A percentile compares a stretch with the other conserved stretches of the same genome.
Conservation (phyloP, 2,329 filamentous ascomycete species). For the Dactylellina haptotyla region DNA sequence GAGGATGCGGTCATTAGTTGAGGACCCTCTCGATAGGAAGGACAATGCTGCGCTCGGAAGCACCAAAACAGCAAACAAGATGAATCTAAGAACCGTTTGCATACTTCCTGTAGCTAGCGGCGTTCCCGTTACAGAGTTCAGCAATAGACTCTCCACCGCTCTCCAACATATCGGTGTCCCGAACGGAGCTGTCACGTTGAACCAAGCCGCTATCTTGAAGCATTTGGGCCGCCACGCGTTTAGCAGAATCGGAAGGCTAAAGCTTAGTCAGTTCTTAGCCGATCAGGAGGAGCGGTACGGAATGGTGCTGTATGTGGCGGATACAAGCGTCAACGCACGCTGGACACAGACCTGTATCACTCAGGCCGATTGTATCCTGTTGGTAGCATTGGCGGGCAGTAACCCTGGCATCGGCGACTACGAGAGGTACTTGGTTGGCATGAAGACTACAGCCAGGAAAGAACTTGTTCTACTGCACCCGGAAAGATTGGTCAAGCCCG, state of each 20-base stretch:
- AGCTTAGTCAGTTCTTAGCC: conserved; percentile 92
- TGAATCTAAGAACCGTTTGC: conserved; percentile 92
- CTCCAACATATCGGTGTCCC: conserved; percentile 87
- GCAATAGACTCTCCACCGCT: conserved; percentile 85
- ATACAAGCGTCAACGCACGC: conserved; percentile 94
- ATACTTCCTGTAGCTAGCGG: conserved; percentile 90
- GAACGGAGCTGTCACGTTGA: conserved; percentile 89
- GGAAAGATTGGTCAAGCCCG: conserved; percentile 85
- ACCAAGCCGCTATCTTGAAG: conserved; percentile 91
- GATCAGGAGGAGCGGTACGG: conserved; percentile 98
- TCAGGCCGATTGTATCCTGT: conserved; percentile 93
- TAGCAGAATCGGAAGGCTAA: conserved; percentile 95
- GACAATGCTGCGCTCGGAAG: conserved; percentile 61
- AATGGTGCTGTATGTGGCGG: conserved; percentile 92
- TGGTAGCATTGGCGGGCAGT: conserved; percentile 89
- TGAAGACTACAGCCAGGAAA: conserved; percentile 96
- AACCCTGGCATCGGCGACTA: conserved; percentile 94
- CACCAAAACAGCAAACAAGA: conserved; percentile 80
- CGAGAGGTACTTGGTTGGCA: conserved; percentile 92
- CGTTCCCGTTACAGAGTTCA: conserved; percentile 94
- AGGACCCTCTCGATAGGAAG: conserved; percentile 71
- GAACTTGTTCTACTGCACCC: conserved; percentile 88
- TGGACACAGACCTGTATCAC: conserved; percentile 99
- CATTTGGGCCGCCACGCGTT: conserved; percentile 96
- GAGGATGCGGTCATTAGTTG: conserved; percentile 87